Percentiles rank a stretch among this genome's conserved stretches.
Conservation (phyloP, 768 basidiomycete species). For the Neoboletus brunneissimus region DNA sequence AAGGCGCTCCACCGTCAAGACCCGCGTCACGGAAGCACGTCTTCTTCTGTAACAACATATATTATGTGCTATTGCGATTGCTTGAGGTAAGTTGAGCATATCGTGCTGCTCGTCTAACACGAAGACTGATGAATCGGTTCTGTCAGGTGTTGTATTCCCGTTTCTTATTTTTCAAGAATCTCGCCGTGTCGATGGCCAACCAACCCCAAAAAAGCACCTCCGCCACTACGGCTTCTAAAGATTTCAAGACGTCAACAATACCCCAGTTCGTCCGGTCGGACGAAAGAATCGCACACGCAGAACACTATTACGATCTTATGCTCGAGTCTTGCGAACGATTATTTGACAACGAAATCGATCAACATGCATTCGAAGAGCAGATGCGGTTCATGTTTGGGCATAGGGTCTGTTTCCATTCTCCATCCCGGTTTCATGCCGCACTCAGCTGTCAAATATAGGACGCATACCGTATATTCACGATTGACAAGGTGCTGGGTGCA, state of each 20-base stretch:
- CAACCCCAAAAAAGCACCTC: slow-evolving; percentile 10
- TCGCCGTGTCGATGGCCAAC: slow-evolving; percentile 48
- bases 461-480: slow-evolving; percentile 86
- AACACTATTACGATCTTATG: slow-evolving; percentile 77
- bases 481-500: slow-evolving; percentile 86
- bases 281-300: slow-evolving; percentile 44
- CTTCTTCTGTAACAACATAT: slow-evolving; percentile 88
- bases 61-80: slow-evolving; percentile 81
- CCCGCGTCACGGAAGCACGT: slow-evolving; percentile 46
- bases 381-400: slow-evolving; percentile 85
- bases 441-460: slow-evolving; percentile 41
- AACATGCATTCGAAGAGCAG: slow-evolving; percentile 84
- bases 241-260: slow-evolving; percentile 29
- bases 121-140: neutral
- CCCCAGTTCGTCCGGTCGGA: slow-evolving; percentile 30
- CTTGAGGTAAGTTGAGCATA: slow-evolving; percentile 64
- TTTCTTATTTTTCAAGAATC: slow-evolving; percentile 73
- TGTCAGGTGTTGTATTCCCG: slow-evolving; percentile 78
- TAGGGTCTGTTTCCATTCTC: slow-evolving; percentile 44
- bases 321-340: slow-evolving; percentile 86
- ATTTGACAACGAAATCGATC: slow-evolving; percentile 92
- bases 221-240: slow-evolving; percentile 20
- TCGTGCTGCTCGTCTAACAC: neutral
- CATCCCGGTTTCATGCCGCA: neutral
- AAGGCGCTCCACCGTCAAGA: slow-evolving; percentile 23